phyloP scores from a whole-genome alignment of 441 rosid species.

The Sinapis alba region DNA sequence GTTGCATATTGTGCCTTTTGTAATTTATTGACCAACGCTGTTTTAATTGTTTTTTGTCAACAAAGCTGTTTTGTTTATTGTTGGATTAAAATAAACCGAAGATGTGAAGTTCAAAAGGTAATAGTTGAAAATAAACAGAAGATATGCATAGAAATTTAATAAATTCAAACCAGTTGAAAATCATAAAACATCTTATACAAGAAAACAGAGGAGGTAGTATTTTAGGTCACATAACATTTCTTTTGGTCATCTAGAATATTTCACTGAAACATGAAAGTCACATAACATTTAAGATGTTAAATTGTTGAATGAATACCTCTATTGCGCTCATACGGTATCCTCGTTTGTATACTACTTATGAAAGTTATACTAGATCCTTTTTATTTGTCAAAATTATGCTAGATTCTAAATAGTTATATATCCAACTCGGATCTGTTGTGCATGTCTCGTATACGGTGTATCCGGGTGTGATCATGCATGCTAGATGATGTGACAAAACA shows the following conservation, averaged over 20 bases:
- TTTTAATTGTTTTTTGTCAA: neutral
- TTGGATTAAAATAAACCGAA: neutral
- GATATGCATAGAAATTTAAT: neutral
- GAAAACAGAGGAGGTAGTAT: too few species aligned
- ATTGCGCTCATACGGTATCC: too few species aligned
- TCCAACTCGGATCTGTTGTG: slow-evolving; percentile 8
- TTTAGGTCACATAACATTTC: neutral
- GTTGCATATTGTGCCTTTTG: neutral
- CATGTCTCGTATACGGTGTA: slow-evolving; percentile 12
- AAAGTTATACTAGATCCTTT: too few species aligned
- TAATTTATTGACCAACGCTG: neutral
- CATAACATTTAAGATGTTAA: too few species aligned
- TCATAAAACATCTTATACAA: neutral
- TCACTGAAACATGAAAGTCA: neutral
- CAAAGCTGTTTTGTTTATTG: neutral
- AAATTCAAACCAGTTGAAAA: neutral
- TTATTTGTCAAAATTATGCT: too few species aligned
- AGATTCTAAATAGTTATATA: neutral
- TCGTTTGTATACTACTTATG: neutral
- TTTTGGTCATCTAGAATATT: too few species aligned
- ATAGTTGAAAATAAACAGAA: too few species aligned
- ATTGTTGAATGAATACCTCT: too few species aligned
- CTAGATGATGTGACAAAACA: slow-evolving; percentile 17
- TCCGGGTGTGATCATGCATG: neutral
- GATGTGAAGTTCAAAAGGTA: neutral